Evolutionary conservation across 2,329 filamentous ascomycete species (phyloP).

Genomic region (Hortaea sp.): DNA sequence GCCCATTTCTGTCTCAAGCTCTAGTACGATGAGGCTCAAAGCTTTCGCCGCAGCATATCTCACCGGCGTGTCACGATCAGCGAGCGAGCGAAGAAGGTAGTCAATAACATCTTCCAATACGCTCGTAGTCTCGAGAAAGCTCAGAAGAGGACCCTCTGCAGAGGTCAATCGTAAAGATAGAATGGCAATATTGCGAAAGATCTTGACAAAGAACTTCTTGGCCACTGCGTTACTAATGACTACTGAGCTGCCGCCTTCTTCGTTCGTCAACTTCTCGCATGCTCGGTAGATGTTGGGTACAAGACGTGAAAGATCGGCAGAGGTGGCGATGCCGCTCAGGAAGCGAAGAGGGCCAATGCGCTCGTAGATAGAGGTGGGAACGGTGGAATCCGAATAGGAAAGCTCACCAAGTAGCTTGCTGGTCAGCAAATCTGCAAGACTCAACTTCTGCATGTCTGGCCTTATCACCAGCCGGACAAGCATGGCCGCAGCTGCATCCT

Average conservation of each 20-base stretch:
- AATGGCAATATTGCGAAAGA: constrained; percentile 63
- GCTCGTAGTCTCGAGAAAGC: constrained; percentile 26
- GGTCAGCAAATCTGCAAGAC: constrained; percentile 58
- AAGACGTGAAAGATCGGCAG: constrained; percentile 61
- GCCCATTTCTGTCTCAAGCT: constrained; percentile 69
- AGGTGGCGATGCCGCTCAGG: constrained; percentile 61
- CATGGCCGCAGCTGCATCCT: constrained; percentile 74
- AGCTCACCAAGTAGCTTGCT: constrained; percentile 60
- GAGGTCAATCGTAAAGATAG: constrained; percentile 44
- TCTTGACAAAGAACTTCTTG: constrained; percentile 74
- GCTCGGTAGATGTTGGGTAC: constrained; percentile 56
- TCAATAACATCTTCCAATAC: constrained; percentile 70
- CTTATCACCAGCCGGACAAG: constrained; percentile 74
- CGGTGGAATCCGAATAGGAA: neutral
- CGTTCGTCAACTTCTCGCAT: constrained; percentile 49
- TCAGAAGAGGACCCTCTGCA: constrained; percentile 14
- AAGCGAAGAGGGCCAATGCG: constrained; percentile 73
- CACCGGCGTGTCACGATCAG: constrained; percentile 85
- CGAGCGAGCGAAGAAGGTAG: constrained; percentile 64
- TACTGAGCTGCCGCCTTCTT: constrained; percentile 41
- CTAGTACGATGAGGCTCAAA: constrained; percentile 74
- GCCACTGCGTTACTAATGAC: constrained; percentile 63
- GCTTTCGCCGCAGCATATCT: constrained; percentile 86
- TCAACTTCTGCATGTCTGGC: constrained; percentile 74
- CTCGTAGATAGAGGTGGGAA: constrained; percentile 48